Conservation (phyloP, 2,329 filamentous ascomycete species). For the Aspergillus uvarum region DNA sequence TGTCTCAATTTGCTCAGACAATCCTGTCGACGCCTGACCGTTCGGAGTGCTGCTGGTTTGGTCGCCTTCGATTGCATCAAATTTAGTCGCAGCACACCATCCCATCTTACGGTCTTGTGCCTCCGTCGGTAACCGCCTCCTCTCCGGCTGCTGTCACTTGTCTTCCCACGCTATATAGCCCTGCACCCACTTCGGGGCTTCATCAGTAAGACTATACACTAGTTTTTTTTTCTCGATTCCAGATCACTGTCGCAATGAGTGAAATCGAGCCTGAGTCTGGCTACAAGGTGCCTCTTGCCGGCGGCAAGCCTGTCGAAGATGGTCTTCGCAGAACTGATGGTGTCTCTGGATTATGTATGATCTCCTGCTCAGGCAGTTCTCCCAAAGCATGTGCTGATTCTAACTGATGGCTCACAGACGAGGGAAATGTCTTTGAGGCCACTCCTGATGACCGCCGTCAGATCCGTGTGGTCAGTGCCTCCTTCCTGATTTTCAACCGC, state of each 20-base stretch:
- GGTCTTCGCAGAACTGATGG: slow-evolving; percentile 31
- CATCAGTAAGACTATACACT: neutral
- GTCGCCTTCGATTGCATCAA: slow-evolving; percentile 35
- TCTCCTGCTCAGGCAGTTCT: neutral
- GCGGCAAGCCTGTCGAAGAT: slow-evolving; percentile 25
- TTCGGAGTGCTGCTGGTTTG: slow-evolving; percentile 5
- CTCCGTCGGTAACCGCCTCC: slow-evolving; percentile 14
- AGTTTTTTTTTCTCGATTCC: neutral
- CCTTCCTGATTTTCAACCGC: slow-evolving; percentile 51
- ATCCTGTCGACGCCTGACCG: slow-evolving; percentile 1
- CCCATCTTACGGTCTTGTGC: slow-evolving; percentile 10
- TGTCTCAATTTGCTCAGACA: slow-evolving; percentile 1
- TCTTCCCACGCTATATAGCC: slow-evolving; percentile 7
- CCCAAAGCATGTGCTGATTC: neutral
- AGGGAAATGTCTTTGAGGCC: slow-evolving; percentile 37
- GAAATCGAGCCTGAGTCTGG: slow-evolving; percentile 14
- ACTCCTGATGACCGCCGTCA: slow-evolving; percentile 39
- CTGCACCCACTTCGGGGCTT: neutral
- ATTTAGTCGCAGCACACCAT: slow-evolving; percentile 34
- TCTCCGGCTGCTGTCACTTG: neutral
- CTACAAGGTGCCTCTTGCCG: slow-evolving; percentile 21
- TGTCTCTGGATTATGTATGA: slow-evolving; percentile 35
- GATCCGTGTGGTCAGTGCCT: slow-evolving; percentile 43
- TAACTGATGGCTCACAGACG: slow-evolving; percentile 27
- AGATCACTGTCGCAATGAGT: slow-evolving; percentile 12